phyloP scores from a whole-genome alignment of 2,329 filamentous ascomycete genomes.

The Exophiala spinifera region DNA sequence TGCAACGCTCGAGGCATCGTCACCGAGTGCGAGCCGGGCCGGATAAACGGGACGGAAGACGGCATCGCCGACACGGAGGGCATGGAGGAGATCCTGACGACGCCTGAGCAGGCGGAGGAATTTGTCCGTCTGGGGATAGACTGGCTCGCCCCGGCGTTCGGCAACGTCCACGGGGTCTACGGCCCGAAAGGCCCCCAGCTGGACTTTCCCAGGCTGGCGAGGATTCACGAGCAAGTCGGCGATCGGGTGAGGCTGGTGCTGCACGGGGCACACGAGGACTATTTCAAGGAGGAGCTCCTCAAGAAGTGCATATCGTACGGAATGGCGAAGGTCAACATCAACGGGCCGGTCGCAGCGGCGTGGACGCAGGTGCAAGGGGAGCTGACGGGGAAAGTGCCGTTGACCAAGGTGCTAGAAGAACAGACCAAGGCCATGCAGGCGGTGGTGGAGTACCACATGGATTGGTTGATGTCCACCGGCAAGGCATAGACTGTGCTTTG shows the following conservation, averaged over 20 bases:
- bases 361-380: too few species aligned
- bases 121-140: constrained; percentile 71
- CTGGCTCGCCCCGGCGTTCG: constrained; percentile 71
- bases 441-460: too few species aligned
- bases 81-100: constrained; percentile 63
- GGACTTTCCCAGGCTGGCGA: constrained; percentile 40
- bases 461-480: too few species aligned
- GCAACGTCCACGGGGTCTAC: constrained; percentile 73
- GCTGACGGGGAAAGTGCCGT: too few species aligned
- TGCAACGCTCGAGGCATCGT: constrained; percentile 65
- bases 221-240: constrained; percentile 50
- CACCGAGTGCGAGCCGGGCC: constrained; percentile 67
- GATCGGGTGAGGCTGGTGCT: constrained; percentile 53
- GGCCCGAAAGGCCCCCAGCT: constrained; percentile 23
- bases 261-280: constrained; percentile 56
- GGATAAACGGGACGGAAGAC: constrained; percentile 72
- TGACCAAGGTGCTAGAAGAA: too few species aligned
- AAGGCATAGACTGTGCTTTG: too few species aligned
- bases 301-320: constrained; percentile 54
- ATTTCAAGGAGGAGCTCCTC: too few species aligned
- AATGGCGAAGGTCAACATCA: constrained; percentile 58
- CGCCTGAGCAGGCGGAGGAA: constrained; percentile 65
- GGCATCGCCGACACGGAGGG: constrained; percentile 67
- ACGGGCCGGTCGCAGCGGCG: too few species aligned
- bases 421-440: too few species aligned